Percentiles rank a stretch among this genome's conserved stretches.
phyloP scores from a whole-genome alignment of 2,329 filamentous ascomycete species.

The Capronia epimyces region DNA sequence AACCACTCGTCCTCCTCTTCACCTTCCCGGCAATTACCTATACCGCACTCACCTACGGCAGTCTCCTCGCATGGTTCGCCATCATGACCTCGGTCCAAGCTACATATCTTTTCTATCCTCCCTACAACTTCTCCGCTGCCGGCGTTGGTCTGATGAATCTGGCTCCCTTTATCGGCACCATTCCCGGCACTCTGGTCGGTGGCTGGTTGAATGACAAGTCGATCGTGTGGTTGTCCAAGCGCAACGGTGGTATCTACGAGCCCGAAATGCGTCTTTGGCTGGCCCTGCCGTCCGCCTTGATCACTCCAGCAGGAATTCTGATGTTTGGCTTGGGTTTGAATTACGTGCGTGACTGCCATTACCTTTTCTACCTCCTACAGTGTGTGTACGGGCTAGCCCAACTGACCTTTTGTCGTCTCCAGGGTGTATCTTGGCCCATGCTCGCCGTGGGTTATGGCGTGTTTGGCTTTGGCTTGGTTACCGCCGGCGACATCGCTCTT shows the following conservation, averaged over 20 bases:
- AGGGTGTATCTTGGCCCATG: conserved; percentile 32
- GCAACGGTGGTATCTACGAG: conserved; percentile 46
- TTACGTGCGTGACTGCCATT: too few relatives aligned
- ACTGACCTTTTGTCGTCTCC: not conserved
- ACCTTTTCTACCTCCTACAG: too few relatives aligned
- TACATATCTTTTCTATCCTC: conserved; percentile 35
- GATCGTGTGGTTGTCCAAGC: conserved; percentile 40
- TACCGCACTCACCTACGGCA: conserved; percentile 39
- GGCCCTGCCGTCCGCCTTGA: conserved; percentile 32
- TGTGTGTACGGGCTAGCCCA: too few relatives aligned
- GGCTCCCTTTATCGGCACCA: conserved; percentile 38
- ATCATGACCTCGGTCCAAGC: conserved; percentile 33
- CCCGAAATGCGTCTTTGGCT: conserved; percentile 47
- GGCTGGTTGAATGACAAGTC: conserved; percentile 39
- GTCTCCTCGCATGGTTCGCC: conserved; percentile 36
- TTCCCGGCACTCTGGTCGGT: conserved; percentile 39
- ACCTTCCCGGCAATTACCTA: conserved; percentile 40
- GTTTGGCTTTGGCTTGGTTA: conserved; percentile 34
- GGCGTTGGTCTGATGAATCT: conserved; percentile 35
- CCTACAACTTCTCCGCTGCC: conserved; percentile 33
- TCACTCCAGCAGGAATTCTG: conserved; percentile 36
- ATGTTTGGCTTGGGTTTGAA: conserved; percentile 39
- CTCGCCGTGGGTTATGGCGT: conserved; percentile 33
- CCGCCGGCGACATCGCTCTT: conserved; percentile 29
- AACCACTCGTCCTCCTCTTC: conserved; percentile 32